phyloP scores from a whole-genome alignment of 148 eudicot genomes.

The Bassia scoparia region DNA sequence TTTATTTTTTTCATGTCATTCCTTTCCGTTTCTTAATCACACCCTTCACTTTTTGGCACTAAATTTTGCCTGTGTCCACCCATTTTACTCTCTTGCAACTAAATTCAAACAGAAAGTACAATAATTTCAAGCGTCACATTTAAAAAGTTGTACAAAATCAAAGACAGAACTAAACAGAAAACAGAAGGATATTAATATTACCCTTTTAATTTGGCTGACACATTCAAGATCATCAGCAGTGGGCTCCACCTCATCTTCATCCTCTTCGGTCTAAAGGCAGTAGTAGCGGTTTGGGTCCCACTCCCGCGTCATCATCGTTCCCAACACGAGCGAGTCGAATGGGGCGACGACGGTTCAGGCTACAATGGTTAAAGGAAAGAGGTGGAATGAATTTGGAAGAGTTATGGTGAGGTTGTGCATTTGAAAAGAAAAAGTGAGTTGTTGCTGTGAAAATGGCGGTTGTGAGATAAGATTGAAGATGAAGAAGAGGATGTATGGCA shows the following conservation, averaged over 20 bases:
- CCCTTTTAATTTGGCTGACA: constrained; percentile 61
- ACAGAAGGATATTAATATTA: constrained; percentile 14
- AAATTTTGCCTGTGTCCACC: too few species aligned
- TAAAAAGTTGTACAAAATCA: background rate
- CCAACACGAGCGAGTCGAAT: constrained; percentile 8
- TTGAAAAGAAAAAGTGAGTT: background rate
- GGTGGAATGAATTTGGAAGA: background rate
- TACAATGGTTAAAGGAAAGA: constrained; percentile 7
- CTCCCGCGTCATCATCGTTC: background rate
- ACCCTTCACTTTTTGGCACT: too few species aligned
- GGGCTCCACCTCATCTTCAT: constrained; percentile 39
- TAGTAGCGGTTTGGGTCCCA: background rate
- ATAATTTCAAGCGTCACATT: background rate
- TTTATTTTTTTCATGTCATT: too few species aligned
- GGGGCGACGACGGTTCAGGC: constrained; percentile 17
- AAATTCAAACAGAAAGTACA: background rate
- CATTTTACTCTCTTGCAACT: too few species aligned
- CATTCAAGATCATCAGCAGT: constrained; percentile 67
- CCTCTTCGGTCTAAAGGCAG: constrained; percentile 29
- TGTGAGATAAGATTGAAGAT: constrained; percentile 17
- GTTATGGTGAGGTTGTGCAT: background rate
- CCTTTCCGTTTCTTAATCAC: too few species aligned
- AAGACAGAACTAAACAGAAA: background rate
- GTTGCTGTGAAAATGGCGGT: background rate
- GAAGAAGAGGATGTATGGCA: constrained; percentile 24